Conservation (phyloP, 2,329 filamentous ascomycete species). For the Achaetomium macrosporum region DNA sequence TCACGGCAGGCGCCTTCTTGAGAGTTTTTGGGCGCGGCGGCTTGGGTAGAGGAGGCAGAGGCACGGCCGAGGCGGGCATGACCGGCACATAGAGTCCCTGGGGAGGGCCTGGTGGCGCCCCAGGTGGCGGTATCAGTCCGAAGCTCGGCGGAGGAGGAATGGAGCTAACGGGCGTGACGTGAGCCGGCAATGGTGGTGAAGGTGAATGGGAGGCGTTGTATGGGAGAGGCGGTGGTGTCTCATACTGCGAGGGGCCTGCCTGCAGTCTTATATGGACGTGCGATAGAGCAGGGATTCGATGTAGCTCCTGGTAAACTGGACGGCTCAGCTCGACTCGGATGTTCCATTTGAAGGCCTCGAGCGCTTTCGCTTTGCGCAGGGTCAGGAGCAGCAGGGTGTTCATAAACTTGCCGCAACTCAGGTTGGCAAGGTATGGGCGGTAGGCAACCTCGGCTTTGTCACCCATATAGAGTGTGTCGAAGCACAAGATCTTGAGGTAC, state of each 20-base stretch:
- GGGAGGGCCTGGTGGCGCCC: constrained; percentile 5
- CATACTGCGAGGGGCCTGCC: constrained; percentile 49
- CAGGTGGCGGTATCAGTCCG: constrained; percentile 15
- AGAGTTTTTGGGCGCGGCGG: constrained; percentile 31
- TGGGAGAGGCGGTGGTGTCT: constrained; percentile 43
- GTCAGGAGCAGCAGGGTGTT: constrained; percentile 55
- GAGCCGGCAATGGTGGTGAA: constrained; percentile 13
- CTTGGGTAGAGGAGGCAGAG: constrained; percentile 34
- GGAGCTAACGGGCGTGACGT: constrained; percentile 21
- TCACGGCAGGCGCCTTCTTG: constrained; percentile 29
- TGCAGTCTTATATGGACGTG: constrained; percentile 55
- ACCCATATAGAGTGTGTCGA: constrained; percentile 51
- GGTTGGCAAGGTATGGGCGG: constrained; percentile 47
- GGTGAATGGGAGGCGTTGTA: constrained; percentile 21
- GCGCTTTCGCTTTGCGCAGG: constrained; percentile 46
- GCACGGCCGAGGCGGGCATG: constrained; percentile 24
- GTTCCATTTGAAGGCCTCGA: constrained; percentile 60
- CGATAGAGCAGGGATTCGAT: constrained; percentile 46
- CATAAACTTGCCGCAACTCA: constrained; percentile 58
- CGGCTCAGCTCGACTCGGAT: constrained; percentile 57
- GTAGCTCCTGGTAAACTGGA: constrained; percentile 51
- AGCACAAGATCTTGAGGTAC: constrained; percentile 49
- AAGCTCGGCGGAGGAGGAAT: constrained; percentile 18
- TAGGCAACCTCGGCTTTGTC: constrained; percentile 49
- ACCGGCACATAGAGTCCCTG: constrained; percentile 24